Conservation (phyloP, 2,329 filamentous ascomycete genomes). For the Scedosporium apiospermum region DNA sequence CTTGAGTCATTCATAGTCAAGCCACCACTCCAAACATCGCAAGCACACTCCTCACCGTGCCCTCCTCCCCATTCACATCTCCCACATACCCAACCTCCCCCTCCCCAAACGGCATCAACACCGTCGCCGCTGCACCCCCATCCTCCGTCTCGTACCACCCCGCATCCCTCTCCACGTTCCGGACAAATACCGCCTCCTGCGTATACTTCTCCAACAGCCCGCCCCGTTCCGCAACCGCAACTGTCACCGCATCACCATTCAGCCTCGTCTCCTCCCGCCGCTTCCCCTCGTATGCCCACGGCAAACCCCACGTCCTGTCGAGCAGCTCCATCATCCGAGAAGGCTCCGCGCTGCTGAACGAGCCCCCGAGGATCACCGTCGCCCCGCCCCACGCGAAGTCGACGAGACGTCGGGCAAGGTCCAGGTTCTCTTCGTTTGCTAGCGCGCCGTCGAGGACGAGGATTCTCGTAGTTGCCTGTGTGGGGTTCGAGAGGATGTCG, state of each 20-base stretch:
- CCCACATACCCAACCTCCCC: background rate
- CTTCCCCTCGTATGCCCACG: background rate
- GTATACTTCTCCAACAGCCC: background rate
- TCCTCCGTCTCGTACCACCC: background rate
- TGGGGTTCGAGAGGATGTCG: background rate
- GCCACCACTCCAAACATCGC: background rate
- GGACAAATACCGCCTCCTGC: background rate
- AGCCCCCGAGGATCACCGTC: background rate
- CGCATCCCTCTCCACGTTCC: background rate
- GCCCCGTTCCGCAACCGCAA: background rate
- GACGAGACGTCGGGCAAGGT: background rate
- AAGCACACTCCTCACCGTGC: background rate
- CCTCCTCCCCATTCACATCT: background rate
- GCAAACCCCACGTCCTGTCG: background rate
- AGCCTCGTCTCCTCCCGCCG: background rate
- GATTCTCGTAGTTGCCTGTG: background rate
- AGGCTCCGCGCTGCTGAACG: background rate
- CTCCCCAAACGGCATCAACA: background rate
- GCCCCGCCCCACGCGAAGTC: background rate
- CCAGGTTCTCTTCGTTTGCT: background rate
- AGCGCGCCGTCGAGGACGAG: background rate
- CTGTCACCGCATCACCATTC: background rate
- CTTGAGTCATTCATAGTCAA: background rate
- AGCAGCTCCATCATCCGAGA: background rate
- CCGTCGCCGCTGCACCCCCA: background rate